phyloP scores from a whole-genome alignment of 179 eudicot species.

The Beta lomatogona region DNA sequence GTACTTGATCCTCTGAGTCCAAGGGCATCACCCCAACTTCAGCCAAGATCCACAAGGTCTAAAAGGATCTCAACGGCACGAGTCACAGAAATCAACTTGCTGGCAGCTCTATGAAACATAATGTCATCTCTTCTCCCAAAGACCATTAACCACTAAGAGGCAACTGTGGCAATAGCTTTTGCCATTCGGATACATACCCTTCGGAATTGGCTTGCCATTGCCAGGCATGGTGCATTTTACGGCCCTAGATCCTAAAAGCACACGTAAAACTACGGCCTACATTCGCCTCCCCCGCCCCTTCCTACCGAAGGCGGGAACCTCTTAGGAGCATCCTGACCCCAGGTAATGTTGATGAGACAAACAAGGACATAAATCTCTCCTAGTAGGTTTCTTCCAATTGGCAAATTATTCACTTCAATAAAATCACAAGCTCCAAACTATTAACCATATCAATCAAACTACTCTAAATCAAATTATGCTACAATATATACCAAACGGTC shows the following conservation, averaged over 20 bases:
- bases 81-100: background rate
- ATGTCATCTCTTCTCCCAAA: background rate
- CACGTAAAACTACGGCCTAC: background rate
- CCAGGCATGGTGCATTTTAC: background rate
- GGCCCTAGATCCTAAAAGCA: background rate
- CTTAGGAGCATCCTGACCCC: background rate
- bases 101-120: background rate
- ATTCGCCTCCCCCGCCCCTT: background rate
- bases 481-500: background rate
- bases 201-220: background rate
- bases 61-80: background rate
- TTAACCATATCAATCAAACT: background rate
- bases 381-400: background rate
- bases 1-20: background rate
- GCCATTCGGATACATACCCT: background rate
- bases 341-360: background rate
- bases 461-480: background rate
- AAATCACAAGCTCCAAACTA: slow-evolving; percentile 8
- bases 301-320: background rate
- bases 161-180: background rate
- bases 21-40: background rate
- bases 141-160: background rate
- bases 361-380: background rate
- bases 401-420: background rate
- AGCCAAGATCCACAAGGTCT: background rate